Base-by-base conservation (phyloP, 2,329 filamentous ascomycete genomes). In the Fusarium newnesense region DNA sequence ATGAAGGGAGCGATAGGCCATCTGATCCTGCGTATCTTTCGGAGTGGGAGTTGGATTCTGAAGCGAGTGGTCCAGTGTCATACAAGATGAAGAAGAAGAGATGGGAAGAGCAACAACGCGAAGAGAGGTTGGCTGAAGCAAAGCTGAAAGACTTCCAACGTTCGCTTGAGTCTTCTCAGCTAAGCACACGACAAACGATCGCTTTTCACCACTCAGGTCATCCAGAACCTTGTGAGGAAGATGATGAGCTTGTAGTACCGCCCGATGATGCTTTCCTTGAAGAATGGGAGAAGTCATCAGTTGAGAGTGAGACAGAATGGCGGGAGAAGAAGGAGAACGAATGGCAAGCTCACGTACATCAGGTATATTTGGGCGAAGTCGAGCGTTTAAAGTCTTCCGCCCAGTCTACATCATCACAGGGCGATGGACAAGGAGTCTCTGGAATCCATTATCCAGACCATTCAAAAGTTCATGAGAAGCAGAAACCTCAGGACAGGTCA, bases 401-500 rank as follows among this genome's bases (percentile, higher is more conserved):
- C n/a, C n/a, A n/a, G n/a, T n/a, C n/a, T n/a, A n/a, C n/a, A n/a
- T n/a, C n/a, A n/a, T n/a, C n/a, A n/a, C n/a, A n/a, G n/a, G n/a
- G n/a, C n/a, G n/a, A n/a, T n/a, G n/a, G n/a, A n/a, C n/a, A n/a
- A n/a, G n/a, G n/a, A n/a, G n/a, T n/a, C n/a, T n/a, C n/a, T n/a
- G n/a, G n/a, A n/a, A n/a, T n/a, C n/a, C n/a, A n/a, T n/a, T n/a
- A n/a, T n/a, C n/a, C n/a, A n/a, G n/a, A n/a, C n/a, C n/a, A n/a
- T n/a, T n/a, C n/a, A n/a, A n/a, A n/a, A n/a, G n/a, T n/a, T n/a
- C n/a, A n/a, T n/a, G n/a, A 21, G n/a, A 28, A 6, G 18, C 4
- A 16, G 18, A 21, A 2, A 19, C 11, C 10, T 26, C 32, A 50
- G 21, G 16, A 5, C 15, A 32, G 7, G 0, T 5, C n/a, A 21